A percentile compares a stretch with the other conserved stretches of the same genome.
Conservation (phyloP, 257 asterid genomes). For the Orobanche coerulescens region DNA sequence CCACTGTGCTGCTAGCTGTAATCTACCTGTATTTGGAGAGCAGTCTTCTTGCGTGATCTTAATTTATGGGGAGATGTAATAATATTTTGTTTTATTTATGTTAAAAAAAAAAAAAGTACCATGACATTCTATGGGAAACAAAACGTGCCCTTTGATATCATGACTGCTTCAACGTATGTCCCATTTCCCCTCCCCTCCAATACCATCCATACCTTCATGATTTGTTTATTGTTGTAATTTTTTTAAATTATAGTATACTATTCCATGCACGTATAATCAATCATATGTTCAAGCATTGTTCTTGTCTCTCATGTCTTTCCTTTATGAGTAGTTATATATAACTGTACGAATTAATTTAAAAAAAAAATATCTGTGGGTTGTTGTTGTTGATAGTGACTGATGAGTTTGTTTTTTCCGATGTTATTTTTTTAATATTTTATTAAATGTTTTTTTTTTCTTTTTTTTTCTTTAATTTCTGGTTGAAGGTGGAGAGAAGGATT, state of each 20-base stretch:
- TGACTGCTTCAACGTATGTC: constrained; percentile 42
- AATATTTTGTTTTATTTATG: neutral
- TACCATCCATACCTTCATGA: constrained; percentile 14
- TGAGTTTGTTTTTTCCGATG: constrained; percentile 20
- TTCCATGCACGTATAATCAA: constrained; percentile 38
- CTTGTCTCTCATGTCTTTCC: no score
- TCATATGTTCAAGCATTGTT: neutral
- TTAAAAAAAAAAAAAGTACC: neutral
- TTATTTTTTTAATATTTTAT: neutral
- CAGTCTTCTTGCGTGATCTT: constrained; percentile 80
- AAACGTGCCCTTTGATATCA: constrained; percentile 81
- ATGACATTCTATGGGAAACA: constrained; percentile 53
- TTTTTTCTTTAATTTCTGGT: neutral
- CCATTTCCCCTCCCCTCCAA: constrained; percentile 18
- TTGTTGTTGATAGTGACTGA: neutral
- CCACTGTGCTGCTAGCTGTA: no score
- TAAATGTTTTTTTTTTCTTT: neutral
- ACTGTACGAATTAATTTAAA: neutral
- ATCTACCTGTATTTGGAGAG: constrained; percentile 49
- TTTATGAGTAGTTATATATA: neutral
- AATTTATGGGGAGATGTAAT: constrained; percentile 10
- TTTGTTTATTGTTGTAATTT: constrained; percentile 21
- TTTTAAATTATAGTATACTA: neutral
- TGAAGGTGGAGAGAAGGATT: constrained; percentile 85
- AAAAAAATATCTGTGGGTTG: neutral